These are phyloP conservation scores for Cinchona pubescens DNA, from an alignment of 257 asterid species.

Conservation along the genomic window DNA sequence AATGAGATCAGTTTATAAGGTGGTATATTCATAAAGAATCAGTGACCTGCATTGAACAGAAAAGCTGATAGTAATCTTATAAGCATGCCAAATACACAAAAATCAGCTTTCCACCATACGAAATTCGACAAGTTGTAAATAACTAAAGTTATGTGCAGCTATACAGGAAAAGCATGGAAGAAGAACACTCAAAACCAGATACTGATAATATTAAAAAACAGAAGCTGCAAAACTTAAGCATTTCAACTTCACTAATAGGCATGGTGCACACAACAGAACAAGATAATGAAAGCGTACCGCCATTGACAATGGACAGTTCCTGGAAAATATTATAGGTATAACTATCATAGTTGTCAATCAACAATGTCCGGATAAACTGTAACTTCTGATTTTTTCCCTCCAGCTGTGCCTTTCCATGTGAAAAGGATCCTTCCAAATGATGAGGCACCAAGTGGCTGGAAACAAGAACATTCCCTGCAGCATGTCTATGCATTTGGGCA, in stretches of 20 bases:
- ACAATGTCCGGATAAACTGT: conserved; percentile 62
- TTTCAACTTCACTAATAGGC: neutral
- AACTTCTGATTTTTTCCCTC: conserved; percentile 46
- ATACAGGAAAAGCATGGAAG: neutral
- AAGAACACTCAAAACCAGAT: too few species aligned
- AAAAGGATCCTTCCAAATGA: conserved; percentile 53
- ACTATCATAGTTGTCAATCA: conserved; percentile 95
- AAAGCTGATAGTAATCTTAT: neutral
- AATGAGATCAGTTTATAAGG: neutral
- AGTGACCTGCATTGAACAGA: neutral
- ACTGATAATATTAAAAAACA: neutral
- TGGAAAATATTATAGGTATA: conserved; percentile 92
- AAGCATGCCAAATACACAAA: neutral
- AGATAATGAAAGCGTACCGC: conserved; percentile 50
- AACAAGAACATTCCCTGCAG: conserved; percentile 36
- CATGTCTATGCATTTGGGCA: conserved; percentile 23
- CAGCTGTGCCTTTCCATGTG: conserved; percentile 45
- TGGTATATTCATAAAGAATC: neutral
- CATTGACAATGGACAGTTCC: conserved; percentile 83
- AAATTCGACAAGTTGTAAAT: neutral
- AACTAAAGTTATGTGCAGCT: neutral
- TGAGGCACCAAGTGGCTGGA: conserved; percentile 63
- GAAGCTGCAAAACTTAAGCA: neutral
- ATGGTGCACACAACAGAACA: conserved; percentile 8
- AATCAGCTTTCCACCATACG: neutral